Base-by-base conservation (phyloP, 2,329 filamentous ascomycete genomes). In the Fusarium kyushuense region DNA sequence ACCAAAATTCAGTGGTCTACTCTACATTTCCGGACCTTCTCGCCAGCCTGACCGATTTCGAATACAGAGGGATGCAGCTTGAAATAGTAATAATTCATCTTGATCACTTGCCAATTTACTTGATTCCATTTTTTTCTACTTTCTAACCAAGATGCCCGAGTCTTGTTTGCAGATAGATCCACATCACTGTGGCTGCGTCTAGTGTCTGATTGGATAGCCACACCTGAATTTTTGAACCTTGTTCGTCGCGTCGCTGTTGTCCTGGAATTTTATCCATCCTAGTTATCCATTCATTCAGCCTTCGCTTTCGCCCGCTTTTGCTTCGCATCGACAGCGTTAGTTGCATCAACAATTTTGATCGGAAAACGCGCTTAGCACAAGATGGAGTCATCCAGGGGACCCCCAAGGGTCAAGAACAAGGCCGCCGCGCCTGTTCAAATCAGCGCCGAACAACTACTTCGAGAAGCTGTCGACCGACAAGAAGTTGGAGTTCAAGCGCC, bases 341-440 rank as follows among this genome's bases (percentile, higher is more conserved):
- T 21, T 38, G 9, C 13, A 32, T 25, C 30, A 29, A 21, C 13
- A 43, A 21, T 12, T 12, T 32, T 16, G 19, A 42, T 13, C 41
- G 16, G 25, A 17, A 56, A 33, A 36, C 11, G 36, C 40, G 40
- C 27, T 51, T 58, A 64, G 43, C n/a, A 29, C 79, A 87, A 66
- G 69, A 97, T 98, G 94, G 95, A 98, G 85, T 89, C 91, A 59
- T 90, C 92, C 72, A 91, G 95, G 69, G 96, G 95, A 74, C 95
- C 96, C 60, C 95, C 96, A 14, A 87, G 94, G 87, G 96, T 99
- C 85, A 98, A 98, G 82, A 98, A 99, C 86, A 99, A 99, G 91
- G 93, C 92, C 70, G 87, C 96, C 2, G 95, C 95, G 82, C 93
- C 91, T 40, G 84, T 92, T 59, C 91, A 98, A 82, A 97, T 99